phyloP scores from a whole-genome alignment of 352 stramenopile species.

The Globisporangium polare region DNA sequence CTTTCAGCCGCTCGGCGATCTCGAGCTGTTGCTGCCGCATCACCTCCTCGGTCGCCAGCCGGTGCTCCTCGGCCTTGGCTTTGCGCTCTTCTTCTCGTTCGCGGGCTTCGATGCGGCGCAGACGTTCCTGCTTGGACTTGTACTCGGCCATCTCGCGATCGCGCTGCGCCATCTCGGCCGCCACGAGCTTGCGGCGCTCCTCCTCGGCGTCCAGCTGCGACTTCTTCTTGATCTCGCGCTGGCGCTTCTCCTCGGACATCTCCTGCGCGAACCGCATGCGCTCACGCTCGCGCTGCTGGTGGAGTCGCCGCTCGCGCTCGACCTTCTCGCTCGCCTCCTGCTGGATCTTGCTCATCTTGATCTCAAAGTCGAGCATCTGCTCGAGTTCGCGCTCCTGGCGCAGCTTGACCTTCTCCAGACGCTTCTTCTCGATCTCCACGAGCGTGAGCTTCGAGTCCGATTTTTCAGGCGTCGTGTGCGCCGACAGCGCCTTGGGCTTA shows the following conservation, averaged over 20 bases:
- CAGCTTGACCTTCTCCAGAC: slow-evolving; percentile 72
- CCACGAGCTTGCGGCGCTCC: slow-evolving; percentile 57
- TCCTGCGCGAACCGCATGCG: slow-evolving; percentile 59
- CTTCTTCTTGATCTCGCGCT: slow-evolving; percentile 82
- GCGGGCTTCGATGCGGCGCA: slow-evolving; percentile 59
- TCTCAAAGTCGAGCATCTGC: slow-evolving; percentile 91
- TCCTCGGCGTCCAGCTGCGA: slow-evolving; percentile 81
- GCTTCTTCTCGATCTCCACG: slow-evolving; percentile 60
- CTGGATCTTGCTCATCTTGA: slow-evolving; percentile 86
- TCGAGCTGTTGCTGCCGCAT: slow-evolving; percentile 63
- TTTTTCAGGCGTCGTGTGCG: slow-evolving; percentile 24
- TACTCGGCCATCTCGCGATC: slow-evolving; percentile 75
- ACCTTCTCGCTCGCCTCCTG: slow-evolving; percentile 66
- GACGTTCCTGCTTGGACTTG: slow-evolving; percentile 68
- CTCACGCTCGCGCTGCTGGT: slow-evolving; percentile 69
- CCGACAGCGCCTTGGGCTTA: slow-evolving; percentile 9
- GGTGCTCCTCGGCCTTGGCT: slow-evolving; percentile 70
- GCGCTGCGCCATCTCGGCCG: slow-evolving; percentile 58
- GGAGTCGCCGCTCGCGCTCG: slow-evolving; percentile 56
- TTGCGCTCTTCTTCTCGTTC: slow-evolving; percentile 73
- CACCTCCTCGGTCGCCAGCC: slow-evolving; percentile 45
- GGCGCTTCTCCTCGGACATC: slow-evolving; percentile 66
- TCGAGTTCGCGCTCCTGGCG: slow-evolving; percentile 81
- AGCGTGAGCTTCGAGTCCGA: slow-evolving; percentile 29
- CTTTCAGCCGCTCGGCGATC: slow-evolving; percentile 50